Evolutionary conservation across 2,329 filamentous ascomycete genomes (phyloP).

Genomic region (Penicillium psychrosexuale): DNA sequence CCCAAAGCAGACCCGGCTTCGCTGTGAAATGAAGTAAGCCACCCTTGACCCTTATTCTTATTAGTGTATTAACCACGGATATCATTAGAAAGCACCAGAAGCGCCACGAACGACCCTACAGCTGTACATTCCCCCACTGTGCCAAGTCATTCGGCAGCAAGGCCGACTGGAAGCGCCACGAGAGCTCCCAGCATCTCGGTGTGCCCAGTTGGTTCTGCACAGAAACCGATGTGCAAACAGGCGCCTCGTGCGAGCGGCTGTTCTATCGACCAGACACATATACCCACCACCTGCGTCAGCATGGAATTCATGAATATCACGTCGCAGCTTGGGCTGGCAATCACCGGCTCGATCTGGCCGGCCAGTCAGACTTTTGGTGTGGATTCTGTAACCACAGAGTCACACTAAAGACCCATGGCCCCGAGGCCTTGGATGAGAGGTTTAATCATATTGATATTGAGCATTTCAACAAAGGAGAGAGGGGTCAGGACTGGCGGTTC

Average conservation of each 20-base stretch:
- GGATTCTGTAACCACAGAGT: constrained; percentile 69
- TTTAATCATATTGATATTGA: constrained; percentile 70
- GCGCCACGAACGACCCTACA: constrained; percentile 75
- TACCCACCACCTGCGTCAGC: constrained; percentile 58
- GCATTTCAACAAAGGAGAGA: constrained; percentile 43
- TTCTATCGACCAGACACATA: constrained; percentile 61
- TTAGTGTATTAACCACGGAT: neutral
- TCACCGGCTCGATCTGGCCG: constrained; percentile 63
- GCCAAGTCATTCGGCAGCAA: constrained; percentile 80
- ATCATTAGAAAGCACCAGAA: constrained; percentile 74
- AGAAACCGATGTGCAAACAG: constrained; percentile 31
- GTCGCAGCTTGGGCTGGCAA: constrained; percentile 42
- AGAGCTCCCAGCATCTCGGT: constrained; percentile 73
- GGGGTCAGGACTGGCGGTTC: constrained; percentile 35
- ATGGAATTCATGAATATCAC: constrained; percentile 38
- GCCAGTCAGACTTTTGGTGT: constrained; percentile 74
- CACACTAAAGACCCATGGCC: constrained; percentile 48
- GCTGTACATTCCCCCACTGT: constrained; percentile 71
- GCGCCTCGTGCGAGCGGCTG: constrained; percentile 54
- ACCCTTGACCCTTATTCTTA: neutral
- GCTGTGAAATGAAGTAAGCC: constrained; percentile 40
- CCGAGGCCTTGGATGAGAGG: constrained; percentile 58
- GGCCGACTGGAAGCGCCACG: constrained; percentile 91
- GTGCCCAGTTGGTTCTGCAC: constrained; percentile 70
- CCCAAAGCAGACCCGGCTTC: constrained; percentile 30